Base-by-base conservation (phyloP, 441 rosid genomes). In the Erodium moschatum region DNA sequence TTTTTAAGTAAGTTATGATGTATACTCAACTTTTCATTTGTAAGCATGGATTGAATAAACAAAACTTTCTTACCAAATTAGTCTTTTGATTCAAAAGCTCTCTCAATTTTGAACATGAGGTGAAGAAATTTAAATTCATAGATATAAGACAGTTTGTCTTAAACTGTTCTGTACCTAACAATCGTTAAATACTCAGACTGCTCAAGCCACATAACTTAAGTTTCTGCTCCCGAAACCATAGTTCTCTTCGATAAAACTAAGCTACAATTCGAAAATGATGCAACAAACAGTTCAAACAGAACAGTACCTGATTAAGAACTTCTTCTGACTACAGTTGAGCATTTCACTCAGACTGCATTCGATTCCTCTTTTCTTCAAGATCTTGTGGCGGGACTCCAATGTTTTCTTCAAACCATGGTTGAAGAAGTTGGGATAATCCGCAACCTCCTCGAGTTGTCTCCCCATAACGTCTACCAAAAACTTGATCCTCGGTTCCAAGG, bases 401-500 rank as follows among this genome's bases (percentile, higher is more conserved):
- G 46, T 40, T 40, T 40, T 40, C 5, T 40, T 40, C 42, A 35
- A 35, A 35, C 42, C 42, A 35, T 35, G 42, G 42, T 35, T 4
- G 42, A 35, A 35, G 42, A 35, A 35, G 42, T 35, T 7, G 42
- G 42, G 42, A 35, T 35, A 35, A 35, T 35, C 42, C 1, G 42
- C 1, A 35, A 35, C 42, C 4, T 35, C 42, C 5, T 35, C 42
- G 8, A 35, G 42, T 7, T 35, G 42, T 35, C 42, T 35, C 42
- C 42, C 42, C 42, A 35, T 35, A 35, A 35, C 42, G 4, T 35
- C 42, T 4, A 35, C 42, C 42, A 35, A 35, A 35, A 35, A 35
- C 42, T 7, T 35, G 42, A 35, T 35, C 42, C 42, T 35, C 7
- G 42, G 42, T 35, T 86, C 83, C 69, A 93, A 76, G 6, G 97